These are phyloP conservation scores for Tilletia walkeri DNA, from an alignment of 1,284 basidiomycete genomes.

Conservation along the genomic window DNA sequence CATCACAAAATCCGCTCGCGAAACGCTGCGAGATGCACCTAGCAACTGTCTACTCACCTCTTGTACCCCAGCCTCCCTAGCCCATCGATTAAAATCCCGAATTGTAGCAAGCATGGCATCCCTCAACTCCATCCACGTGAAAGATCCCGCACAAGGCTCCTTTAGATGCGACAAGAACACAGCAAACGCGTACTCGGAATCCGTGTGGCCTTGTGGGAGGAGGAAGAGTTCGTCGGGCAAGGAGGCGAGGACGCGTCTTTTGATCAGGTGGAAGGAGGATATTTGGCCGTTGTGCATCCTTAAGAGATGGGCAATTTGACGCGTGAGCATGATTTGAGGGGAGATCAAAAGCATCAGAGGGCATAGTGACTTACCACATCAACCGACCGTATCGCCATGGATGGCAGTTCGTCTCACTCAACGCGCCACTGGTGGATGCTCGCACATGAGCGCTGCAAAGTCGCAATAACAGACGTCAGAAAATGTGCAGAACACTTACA, in stretches of 20 bases:
- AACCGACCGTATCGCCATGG: conserved; percentile 49
- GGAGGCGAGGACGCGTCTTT: conserved; percentile 37
- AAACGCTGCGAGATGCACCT: not conserved
- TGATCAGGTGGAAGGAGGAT: conserved; percentile 43
- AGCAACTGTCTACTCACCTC: conserved; percentile 26
- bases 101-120: conserved; percentile 49
- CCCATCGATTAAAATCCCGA: conserved; percentile 44
- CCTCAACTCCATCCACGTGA: conserved; percentile 36
- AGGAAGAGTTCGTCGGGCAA: conserved; percentile 46
- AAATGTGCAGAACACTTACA: no score
- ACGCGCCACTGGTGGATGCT: conserved; percentile 45
- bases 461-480: not conserved
- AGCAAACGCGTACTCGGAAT: conserved; percentile 49
- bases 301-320: not conserved
- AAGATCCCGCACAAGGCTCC: conserved; percentile 31
- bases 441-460: conserved; percentile 39
- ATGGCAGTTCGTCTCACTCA: conserved; percentile 52
- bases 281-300: conserved; percentile 54
- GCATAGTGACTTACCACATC: conserved; percentile 33
- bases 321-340: not conserved
- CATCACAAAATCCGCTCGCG: not conserved
- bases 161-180: conserved; percentile 45
- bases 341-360: not conserved
- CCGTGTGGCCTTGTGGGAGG: conserved; percentile 49
- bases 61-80: conserved; percentile 35